Evolutionary conservation across 768 basidiomycete genomes (phyloP).

Genomic region (Lactifluus volemus): DNA sequence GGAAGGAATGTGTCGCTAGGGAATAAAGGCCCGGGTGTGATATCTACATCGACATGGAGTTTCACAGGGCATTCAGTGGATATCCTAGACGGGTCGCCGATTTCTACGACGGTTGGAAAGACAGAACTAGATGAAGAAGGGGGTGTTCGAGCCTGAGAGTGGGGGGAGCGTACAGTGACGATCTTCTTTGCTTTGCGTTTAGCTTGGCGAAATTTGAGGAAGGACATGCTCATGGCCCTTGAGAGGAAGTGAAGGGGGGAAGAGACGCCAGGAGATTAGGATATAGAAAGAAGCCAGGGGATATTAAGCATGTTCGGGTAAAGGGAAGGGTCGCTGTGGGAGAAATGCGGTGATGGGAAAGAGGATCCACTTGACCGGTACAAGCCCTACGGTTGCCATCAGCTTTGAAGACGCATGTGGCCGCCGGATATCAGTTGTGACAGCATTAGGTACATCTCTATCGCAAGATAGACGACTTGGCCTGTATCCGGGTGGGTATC

Average conservation of each 20-base stretch:
- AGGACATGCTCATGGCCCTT: conserved; percentile 6
- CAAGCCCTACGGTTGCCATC: conserved; percentile 4
- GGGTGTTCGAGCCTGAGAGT: neutral
- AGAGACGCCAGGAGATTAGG: neutral
- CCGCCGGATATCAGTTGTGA: neutral
- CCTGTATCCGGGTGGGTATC: neutral
- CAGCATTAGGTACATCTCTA: neutral
- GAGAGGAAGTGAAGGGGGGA: neutral
- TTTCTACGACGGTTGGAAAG: conserved; percentile 11
- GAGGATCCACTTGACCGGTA: neutral
- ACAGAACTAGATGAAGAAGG: neutral
- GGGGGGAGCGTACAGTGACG: neutral
- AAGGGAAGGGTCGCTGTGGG: neutral
- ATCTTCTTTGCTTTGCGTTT: conserved; percentile 19
- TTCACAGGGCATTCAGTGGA: neutral
- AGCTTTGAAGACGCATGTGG: neutral
- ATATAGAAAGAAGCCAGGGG: neutral
- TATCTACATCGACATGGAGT: conserved; percentile 7
- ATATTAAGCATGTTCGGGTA: neutral
- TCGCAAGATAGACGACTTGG: neutral
- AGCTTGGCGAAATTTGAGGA: conserved; percentile 14
- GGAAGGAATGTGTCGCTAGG: neutral
- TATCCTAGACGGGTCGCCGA: conserved; percentile 1
- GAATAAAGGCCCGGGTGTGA: conserved; percentile 9
- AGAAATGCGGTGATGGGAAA: conserved; percentile 1